Base-by-base conservation (phyloP, 148 eudicot genomes). In the Salicornia ramosissima region DNA sequence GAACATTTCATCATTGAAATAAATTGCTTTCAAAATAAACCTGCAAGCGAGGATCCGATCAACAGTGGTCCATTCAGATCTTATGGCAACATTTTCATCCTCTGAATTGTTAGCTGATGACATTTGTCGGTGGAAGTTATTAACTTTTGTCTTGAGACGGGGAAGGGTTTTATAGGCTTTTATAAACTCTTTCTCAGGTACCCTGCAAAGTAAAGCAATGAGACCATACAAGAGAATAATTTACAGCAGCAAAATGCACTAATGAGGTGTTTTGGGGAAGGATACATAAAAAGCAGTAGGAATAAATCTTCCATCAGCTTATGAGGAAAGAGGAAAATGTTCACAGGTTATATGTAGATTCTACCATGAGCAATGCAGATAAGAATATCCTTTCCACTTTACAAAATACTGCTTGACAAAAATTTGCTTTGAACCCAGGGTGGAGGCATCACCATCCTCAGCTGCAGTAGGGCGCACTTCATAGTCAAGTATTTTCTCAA, bases 21-120 rank as follows among this genome's bases (percentile, higher is more conserved):
- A 57, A 24, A 74, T 51, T 22, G 62, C 26, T 60, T 70, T 43
- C 47, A 47, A 71, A 49, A 61, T 31, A 64, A 61, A 94, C 99
- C 97, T 94, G 96, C 96, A 88, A 68, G 93, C 88, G 76, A 94
- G 82, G 79, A 94, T 81, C 73, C 99, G 87, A 78, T 94, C 99
- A 74, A 94, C 91, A 40, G 93, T 94, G 65, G 96, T 94, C 96
- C 97, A 94, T 74, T 94, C 99, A 31, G 97, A 88, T 52, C 97
- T 90, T 76, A 94, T 83, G 40, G 96, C 86, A 68, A 87, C 85
- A 73, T 77, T 85, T 10, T 94, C 99, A 72, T 94, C 99, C 33
- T 88, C 96, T 11, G 91, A 75, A 71, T 77, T 87, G 68, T 74
- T 87, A n/a, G 69, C 58, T 16, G 86, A 80, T 11, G 88, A 81